Base-by-base conservation (phyloP, 768 basidiomycete species). In the Mycena chlorophos region DNA sequence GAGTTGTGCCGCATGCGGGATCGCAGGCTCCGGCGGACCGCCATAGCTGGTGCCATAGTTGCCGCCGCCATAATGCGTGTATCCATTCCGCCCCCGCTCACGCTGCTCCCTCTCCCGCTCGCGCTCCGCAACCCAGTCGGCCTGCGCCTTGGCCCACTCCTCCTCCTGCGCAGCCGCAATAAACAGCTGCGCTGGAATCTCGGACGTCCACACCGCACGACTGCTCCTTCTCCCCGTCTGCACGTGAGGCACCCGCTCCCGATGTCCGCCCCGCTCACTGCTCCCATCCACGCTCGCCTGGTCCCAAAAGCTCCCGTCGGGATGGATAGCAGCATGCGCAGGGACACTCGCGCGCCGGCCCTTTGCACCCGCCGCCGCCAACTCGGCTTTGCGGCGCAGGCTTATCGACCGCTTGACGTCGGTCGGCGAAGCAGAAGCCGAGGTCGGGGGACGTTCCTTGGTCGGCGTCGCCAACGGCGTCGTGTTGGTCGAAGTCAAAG, bases 131-230 rank as follows among this genome's bases (percentile, higher is more conserved):
- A 74, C 10, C 40, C 14, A 19, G 12, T 10, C 20, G 54, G 27
- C 43, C 51, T 55, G 75, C 27, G 78, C 75, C 14, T 77, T 75
- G 27, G 92, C 78, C 67, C 86, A 91, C 3, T 77, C 73, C 60
- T 98, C 96, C 69, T 97, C 95, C 67, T 92, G 87, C 42, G 78
- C 79, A 13, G 91, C 91, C 25, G 94, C 94, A 43, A 84, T 80
- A 34, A 87, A 73, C 20, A 98, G 83, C 61, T 87, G 89, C 2
- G 78, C 71, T 1, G 96, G 96, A 49, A 96, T 85, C 25, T 83
- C 79, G 49, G 73, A 77, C 10, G 94, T 94, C 95, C 96, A 98
- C 58, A 67, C 68, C 60, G 69, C 68, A n/a, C 26, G 13, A 14
- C 12, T 25, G 5, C 46, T 29, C 16, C 46, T 12, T 25, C 46